phyloP scores from a whole-genome alignment of 1,139 yeast genomes.

The Saccharomyces uvarum region DNA sequence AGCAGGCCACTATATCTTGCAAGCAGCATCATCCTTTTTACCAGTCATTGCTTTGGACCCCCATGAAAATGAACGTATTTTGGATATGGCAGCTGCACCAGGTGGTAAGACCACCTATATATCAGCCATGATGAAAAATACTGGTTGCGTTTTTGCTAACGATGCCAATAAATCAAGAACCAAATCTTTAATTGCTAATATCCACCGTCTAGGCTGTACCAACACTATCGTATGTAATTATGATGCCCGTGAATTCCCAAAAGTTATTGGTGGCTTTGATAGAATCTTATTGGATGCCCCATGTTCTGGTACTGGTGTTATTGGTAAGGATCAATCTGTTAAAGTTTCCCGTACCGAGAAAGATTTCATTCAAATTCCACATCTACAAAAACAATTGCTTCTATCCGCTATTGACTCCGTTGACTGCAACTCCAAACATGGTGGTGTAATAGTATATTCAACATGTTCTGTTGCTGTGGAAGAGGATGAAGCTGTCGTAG shows the following conservation, averaged over 20 bases:
- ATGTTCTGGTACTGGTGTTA: slow-evolving; percentile 99
- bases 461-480: slow-evolving; percentile 98
- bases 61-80: slow-evolving; percentile 85
- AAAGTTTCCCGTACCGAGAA: slow-evolving; percentile 90
- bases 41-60: slow-evolving; percentile 98
- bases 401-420: slow-evolving; percentile 96
- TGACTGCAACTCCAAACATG: slow-evolving; percentile 83
- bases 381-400: slow-evolving; percentile 86
- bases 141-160: slow-evolving; percentile 95
- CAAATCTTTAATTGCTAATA: slow-evolving; percentile 91
- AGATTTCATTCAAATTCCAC: slow-evolving; percentile 95
- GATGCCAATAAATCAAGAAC: slow-evolving; percentile 96
- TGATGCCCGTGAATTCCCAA: slow-evolving; percentile 97
- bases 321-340: slow-evolving; percentile 93
- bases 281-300: slow-evolving; percentile 95
- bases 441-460: slow-evolving; percentile 92
- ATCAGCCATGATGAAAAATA: slow-evolving; percentile 94
- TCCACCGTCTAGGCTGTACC: slow-evolving; percentile 93
- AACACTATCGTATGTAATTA: slow-evolving; percentile 95
- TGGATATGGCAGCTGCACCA: slow-evolving; percentile 99
- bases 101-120: slow-evolving; percentile 98
- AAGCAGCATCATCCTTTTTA: slow-evolving; percentile 95
- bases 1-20: slow-evolving; percentile 95
- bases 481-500: slow-evolving; percentile 98
- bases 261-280: slow-evolving; percentile 96